A percentile compares a stretch with the other conserved stretches of the same genome.
Evolutionary conservation across 345 rosid species (phyloP).

Genomic region (Populus euphratica): DNA sequence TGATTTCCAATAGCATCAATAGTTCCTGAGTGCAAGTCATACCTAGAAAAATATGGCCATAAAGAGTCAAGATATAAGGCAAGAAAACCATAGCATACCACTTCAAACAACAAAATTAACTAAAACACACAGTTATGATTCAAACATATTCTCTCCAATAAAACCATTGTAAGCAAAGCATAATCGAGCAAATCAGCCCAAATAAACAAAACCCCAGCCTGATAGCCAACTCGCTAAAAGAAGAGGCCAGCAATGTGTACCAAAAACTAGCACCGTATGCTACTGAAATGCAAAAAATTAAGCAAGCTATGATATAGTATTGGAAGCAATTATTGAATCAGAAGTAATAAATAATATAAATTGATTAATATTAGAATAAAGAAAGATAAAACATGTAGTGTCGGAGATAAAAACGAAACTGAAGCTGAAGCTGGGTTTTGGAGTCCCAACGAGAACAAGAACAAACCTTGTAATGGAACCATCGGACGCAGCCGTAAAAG

Average conservation of each 20-base stretch:
- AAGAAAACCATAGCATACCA: not conserved
- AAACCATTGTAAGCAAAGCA: not conserved
- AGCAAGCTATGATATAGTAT: not conserved
- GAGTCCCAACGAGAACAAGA: not conserved
- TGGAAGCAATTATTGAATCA: not conserved
- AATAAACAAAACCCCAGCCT: not conserved
- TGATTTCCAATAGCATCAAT: conserved; percentile 54
- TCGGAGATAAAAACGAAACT: too few relatives aligned
- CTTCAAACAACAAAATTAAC: not conserved
- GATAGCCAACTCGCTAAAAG: not conserved
- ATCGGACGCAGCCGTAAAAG: conserved; percentile 59
- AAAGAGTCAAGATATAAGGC: conserved; percentile 4
- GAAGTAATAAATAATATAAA: not conserved
- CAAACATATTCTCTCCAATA: not conserved
- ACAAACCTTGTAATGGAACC: conserved; percentile 69
- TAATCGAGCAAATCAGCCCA: not conserved
- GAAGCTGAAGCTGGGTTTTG: not conserved
- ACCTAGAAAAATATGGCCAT: conserved; percentile 40
- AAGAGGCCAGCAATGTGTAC: not conserved
- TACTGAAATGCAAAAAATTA: not conserved
- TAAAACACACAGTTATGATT: not conserved
- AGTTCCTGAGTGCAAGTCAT: conserved; percentile 54
- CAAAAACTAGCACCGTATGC: not conserved
- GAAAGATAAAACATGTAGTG: too few relatives aligned
- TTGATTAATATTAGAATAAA: not conserved